A percentile compares a stretch with the other conserved stretches of the same genome.
Conservation (phyloP, 192 early-diverging fungal species). For the Irineochytrium annulatum region DNA sequence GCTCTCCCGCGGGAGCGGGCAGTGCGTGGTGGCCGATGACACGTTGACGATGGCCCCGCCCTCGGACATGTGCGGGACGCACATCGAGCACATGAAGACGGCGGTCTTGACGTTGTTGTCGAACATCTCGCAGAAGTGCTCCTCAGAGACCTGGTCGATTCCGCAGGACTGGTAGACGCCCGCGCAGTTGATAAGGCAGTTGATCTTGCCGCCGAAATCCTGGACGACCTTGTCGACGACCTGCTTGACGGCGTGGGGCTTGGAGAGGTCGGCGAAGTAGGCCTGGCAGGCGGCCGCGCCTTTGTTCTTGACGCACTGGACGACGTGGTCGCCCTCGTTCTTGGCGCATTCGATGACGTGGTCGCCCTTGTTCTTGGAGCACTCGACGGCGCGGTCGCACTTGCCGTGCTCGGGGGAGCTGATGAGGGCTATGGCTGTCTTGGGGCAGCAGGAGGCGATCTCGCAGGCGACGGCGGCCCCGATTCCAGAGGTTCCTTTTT, state of each 20-base stretch:
- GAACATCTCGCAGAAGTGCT: conserved; percentile 24
- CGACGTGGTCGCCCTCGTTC: neutral
- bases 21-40: conserved; percentile 24
- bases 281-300: neutral
- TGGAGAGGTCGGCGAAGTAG: neutral
- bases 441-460: neutral
- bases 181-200: conserved; percentile 31
- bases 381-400: neutral
- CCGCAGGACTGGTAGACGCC: conserved; percentile 17
- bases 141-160: conserved; percentile 26
- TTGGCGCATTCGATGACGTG: neutral
- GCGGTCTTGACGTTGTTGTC: conserved; percentile 26
- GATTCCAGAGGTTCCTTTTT: too few species aligned
- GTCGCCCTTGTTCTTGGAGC: neutral
- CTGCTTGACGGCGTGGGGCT: neutral
- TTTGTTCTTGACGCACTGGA: neutral
- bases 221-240: neutral
- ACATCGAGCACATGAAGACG: conserved; percentile 19
- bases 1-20: neutral
- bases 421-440: neutral
- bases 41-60: conserved; percentile 26
- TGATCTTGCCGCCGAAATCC: neutral
- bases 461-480: neutral
- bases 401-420: neutral
- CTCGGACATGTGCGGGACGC: conserved; percentile 27